Conservation (phyloP, 306 rosid genomes). For the Hylodesmum podocarpum region DNA sequence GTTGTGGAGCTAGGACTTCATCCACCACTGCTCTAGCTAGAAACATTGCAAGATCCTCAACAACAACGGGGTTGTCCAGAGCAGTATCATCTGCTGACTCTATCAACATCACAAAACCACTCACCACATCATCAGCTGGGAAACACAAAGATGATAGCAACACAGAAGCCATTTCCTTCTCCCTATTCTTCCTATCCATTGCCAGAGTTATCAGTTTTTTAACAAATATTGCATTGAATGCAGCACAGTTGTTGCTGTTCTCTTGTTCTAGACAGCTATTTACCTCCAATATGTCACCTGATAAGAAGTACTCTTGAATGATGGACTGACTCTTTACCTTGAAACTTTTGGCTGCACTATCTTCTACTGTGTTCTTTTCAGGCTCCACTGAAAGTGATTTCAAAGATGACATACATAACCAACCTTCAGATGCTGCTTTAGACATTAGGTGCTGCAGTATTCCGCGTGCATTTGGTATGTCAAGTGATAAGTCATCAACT, state of each 20-base stretch:
- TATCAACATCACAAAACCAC: slow-evolving; percentile 62
- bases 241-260: slow-evolving; percentile 35
- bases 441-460: slow-evolving; percentile 54
- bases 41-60: slow-evolving; percentile 79
- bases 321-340: slow-evolving; percentile 59
- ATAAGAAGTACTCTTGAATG: slow-evolving; percentile 69
- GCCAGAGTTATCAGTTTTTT: slow-evolving; percentile 64
- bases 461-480: slow-evolving; percentile 61
- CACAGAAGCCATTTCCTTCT: slow-evolving; percentile 79
- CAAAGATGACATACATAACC: slow-evolving; percentile 68
- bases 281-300: slow-evolving; percentile 63
- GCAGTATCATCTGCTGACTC: slow-evolving; percentile 81
- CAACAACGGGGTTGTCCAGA: slow-evolving; percentile 64
- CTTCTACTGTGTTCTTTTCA: slow-evolving; percentile 41
- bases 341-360: slow-evolving; percentile 47
- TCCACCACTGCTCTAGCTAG: slow-evolving; percentile 69
- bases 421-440: slow-evolving; percentile 77
- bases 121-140: slow-evolving; percentile 67
- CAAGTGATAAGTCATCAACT: slow-evolving; percentile 68
- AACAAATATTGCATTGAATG: slow-evolving; percentile 62
- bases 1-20: slow-evolving; percentile 67
- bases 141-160: slow-evolving; percentile 63
- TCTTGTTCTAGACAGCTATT: slow-evolving; percentile 54
- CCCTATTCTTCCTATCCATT: slow-evolving; percentile 74
- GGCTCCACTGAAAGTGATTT: slow-evolving; percentile 52